A percentile compares a stretch with the other conserved stretches of the same genome.
Conservation (phyloP, 2,329 filamentous ascomycete genomes). For the Phoma sp. region DNA sequence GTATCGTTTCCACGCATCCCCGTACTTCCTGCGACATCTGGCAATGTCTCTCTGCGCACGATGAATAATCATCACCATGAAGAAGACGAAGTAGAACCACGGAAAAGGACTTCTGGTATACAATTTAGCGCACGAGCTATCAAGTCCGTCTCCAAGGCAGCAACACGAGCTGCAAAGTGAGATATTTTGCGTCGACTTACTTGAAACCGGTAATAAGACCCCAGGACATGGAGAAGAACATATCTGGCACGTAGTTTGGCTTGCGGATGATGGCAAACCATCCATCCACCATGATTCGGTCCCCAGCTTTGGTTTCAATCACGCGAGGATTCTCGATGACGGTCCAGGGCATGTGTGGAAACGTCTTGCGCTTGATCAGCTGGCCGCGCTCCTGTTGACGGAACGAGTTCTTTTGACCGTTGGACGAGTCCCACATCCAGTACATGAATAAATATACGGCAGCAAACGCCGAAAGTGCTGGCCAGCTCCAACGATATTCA, state of each 20-base stretch:
- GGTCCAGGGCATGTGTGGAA: slow-evolving; percentile 87
- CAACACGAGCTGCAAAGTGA: no score
- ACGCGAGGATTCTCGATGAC: slow-evolving; percentile 78
- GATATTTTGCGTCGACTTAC: slow-evolving; percentile 46
- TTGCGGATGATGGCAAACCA: slow-evolving; percentile 78
- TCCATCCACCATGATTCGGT: slow-evolving; percentile 79
- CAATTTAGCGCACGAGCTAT: background rate
- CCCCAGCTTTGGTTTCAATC: slow-evolving; percentile 73
- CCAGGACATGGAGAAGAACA: slow-evolving; percentile 79
- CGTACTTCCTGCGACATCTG: slow-evolving; percentile 76
- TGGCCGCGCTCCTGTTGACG: slow-evolving; percentile 77
- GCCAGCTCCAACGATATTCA: slow-evolving; percentile 76
- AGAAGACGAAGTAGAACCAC: slow-evolving; percentile 87
- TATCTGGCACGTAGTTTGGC: slow-evolving; percentile 79
- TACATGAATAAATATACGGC: slow-evolving; percentile 77
- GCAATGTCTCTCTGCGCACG: slow-evolving; percentile 76
- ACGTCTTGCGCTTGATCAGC: slow-evolving; percentile 70
- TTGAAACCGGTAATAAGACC: slow-evolving; percentile 77
- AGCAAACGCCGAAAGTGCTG: slow-evolving; percentile 67
- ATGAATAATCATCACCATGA: slow-evolving; percentile 77
- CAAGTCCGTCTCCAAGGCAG: background rate
- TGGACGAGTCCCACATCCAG: slow-evolving; percentile 89
- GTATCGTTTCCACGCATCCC: slow-evolving; percentile 80
- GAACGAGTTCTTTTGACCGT: slow-evolving; percentile 92
- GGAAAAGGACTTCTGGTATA: slow-evolving; percentile 65